Evolutionary conservation across 768 basidiomycete species (phyloP).

Genomic region (Suillus placidus): DNA sequence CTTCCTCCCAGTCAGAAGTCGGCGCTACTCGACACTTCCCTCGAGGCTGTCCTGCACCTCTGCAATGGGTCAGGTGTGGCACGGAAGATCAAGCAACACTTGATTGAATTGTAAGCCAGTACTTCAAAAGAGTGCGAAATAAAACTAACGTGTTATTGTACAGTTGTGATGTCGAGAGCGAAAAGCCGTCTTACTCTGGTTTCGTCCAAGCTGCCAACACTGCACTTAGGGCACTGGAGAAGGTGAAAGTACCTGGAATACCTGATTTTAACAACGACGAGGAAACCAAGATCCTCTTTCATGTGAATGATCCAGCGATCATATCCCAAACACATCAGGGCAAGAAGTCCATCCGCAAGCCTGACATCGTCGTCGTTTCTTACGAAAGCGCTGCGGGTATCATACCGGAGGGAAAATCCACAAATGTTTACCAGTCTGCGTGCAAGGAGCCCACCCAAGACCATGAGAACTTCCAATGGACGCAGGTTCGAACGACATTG

Average conservation of each 20-base stretch:
- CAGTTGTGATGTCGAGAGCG: background rate
- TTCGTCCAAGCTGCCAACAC: background rate
- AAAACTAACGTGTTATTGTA: background rate
- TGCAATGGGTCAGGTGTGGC: background rate
- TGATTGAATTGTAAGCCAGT: background rate
- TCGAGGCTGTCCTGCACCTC: slow-evolving; percentile 4
- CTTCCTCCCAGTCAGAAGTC: slow-evolving; percentile 3
- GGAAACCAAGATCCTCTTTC: background rate
- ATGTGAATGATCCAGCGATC: background rate
- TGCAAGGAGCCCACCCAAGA: background rate
- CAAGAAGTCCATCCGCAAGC: background rate
- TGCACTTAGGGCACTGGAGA: background rate
- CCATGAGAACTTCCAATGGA: background rate
- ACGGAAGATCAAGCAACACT: background rate
- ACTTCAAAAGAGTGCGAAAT: background rate
- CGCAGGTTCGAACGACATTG: background rate
- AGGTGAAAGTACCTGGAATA: background rate
- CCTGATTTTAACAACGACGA: background rate
- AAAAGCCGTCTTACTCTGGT: background rate
- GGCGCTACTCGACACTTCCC: background rate
- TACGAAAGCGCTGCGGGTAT: background rate
- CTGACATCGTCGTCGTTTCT: slow-evolving; percentile 6
- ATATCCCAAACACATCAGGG: slow-evolving; percentile 1
- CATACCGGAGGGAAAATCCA: background rate
- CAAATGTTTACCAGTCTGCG: background rate